A percentile compares a stretch with the other conserved stretches of the same genome.
Conservation (phyloP, 1,139 yeast species). For the Blastobotrys capitulatus region DNA sequence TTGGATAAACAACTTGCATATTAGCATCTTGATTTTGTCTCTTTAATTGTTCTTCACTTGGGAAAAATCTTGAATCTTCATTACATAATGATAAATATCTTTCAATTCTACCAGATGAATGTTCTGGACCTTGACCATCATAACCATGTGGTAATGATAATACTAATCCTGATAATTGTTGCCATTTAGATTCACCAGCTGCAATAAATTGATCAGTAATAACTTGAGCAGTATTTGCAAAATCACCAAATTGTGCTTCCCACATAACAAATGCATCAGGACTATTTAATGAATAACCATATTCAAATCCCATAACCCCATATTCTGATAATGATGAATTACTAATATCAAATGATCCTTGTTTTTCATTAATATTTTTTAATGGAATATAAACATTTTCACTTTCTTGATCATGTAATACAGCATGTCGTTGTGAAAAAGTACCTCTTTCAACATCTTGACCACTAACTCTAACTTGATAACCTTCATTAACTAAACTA, state of each 20-base stretch:
- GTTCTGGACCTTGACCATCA: slow-evolving; percentile 99
- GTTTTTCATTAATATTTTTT: slow-evolving; percentile 66
- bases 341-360: slow-evolving; percentile 77
- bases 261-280: slow-evolving; percentile 94
- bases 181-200: slow-evolving; percentile 95
- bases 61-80: slow-evolving; percentile 92
- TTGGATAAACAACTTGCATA: slow-evolving; percentile 95
- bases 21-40: slow-evolving; percentile 98
- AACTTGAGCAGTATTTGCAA: slow-evolving; percentile 97
- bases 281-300: slow-evolving; percentile 91
- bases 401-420: slow-evolving; percentile 84
- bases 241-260: slow-evolving; percentile 99
- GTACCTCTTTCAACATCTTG: slow-evolving; percentile 99
- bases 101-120: slow-evolving; percentile 92
- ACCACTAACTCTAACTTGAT: slow-evolving; percentile 93
- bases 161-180: slow-evolving; percentile 93
- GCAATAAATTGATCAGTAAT: slow-evolving; percentile 91
- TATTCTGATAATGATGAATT: slow-evolving; percentile 94
- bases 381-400: slow-evolving; percentile 80
- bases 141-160: slow-evolving; percentile 95
- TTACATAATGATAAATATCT: slow-evolving; percentile 90
- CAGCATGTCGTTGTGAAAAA: slow-evolving; percentile 97
- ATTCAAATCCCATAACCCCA: slow-evolving; percentile 97
- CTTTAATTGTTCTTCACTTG: slow-evolving; percentile 73
- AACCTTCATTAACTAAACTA: slow-evolving; percentile 82